Evolutionary conservation across 202 grass and related monocot genomes (phyloP).

Genomic region (Zoysia matrella): DNA sequence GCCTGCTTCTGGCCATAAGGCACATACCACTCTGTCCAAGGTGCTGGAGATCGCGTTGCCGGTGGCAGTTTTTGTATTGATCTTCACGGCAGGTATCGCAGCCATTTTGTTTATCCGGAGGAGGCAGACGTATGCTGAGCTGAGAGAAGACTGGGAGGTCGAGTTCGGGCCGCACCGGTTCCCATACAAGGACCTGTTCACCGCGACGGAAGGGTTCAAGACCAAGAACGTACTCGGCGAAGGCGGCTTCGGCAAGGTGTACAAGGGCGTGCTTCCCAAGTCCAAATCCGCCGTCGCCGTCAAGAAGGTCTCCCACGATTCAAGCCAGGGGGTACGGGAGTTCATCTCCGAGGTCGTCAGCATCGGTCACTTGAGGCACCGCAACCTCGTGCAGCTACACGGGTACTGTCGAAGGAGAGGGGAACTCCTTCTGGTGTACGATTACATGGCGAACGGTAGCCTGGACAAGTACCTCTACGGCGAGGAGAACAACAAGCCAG

Average conservation of each 20-base stretch:
- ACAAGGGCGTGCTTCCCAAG: constrained; percentile 13
- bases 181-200: no score
- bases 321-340: constrained; percentile 37
- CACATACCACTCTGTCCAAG: not conserved
- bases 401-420: constrained; percentile 39
- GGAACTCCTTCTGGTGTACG: constrained; percentile 40
- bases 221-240: no score
- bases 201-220: no score
- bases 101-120: not conserved
- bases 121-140: constrained; percentile 1
- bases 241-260: constrained; percentile 28
- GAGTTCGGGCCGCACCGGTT: no score
- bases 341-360: constrained; percentile 39
- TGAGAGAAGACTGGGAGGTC: constrained; percentile 36
- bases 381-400: constrained; percentile 35
- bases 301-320: constrained; percentile 40
- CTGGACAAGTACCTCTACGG: constrained; percentile 28
- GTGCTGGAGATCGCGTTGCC: not conserved
- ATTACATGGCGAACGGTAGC: constrained; percentile 32
- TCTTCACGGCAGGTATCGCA: not conserved
- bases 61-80: not conserved
- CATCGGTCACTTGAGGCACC: constrained; percentile 34
- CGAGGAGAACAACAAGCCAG: not conserved
- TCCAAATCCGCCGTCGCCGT: constrained; percentile 31
- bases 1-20: not conserved